Percentiles rank a stretch among this genome's conserved stretches.
These are phyloP conservation scores for Urtica urens DNA, from an alignment of 306 rosid genomes.

Conservation along the genomic window DNA sequence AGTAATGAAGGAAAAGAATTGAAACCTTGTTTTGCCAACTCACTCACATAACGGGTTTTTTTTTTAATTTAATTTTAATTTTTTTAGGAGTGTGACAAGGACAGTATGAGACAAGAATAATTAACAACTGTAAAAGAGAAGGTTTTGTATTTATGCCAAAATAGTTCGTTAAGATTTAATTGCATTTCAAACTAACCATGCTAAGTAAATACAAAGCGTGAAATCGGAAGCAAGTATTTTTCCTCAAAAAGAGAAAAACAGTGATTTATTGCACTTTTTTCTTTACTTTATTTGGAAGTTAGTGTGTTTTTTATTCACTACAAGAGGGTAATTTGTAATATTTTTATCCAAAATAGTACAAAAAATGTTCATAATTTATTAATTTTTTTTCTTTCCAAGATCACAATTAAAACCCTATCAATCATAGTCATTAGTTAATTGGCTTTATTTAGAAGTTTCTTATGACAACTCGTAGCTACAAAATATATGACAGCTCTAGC, in stretches of 20 bases:
- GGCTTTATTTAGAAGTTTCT: no score
- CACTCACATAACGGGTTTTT: slow-evolving; percentile 4
- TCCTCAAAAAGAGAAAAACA: background rate
- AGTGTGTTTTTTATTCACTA: background rate
- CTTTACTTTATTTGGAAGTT: slow-evolving; percentile 14
- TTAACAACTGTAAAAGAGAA: background rate
- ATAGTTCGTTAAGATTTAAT: slow-evolving; percentile 1
- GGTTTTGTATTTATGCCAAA: background rate
- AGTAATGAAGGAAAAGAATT: slow-evolving; percentile 1
- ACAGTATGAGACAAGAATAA: slow-evolving; percentile 9
- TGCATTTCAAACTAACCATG: background rate
- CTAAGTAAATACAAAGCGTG: slow-evolving; percentile 1
- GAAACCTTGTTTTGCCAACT: background rate
- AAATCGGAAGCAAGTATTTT: slow-evolving; percentile 3
- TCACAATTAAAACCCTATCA: no score
- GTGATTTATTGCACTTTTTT: slow-evolving; percentile 2
- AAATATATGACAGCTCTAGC: no score
- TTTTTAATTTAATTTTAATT: background rate
- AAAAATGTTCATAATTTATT: no score
- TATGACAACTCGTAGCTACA: no score
- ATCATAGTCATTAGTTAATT: no score
- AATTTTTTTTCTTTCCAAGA: no score
- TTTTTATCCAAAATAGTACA: no score
- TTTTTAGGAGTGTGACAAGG: background rate
- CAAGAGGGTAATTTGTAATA: background rate